Conservation (phyloP, 768 basidiomycete species). For the Russula ochroleuca region DNA sequence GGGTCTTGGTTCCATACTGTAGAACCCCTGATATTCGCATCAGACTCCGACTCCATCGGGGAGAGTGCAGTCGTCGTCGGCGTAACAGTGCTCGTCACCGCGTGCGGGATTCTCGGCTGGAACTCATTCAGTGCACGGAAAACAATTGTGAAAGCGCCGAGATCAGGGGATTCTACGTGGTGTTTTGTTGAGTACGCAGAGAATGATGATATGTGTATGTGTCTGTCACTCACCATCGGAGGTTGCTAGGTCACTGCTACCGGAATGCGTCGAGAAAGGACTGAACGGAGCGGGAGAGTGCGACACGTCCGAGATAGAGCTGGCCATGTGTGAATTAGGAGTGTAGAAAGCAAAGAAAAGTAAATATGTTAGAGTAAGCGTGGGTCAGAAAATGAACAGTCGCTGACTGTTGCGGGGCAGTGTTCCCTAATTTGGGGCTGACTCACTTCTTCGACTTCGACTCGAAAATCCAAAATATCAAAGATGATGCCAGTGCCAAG, state of each 20-base stretch:
- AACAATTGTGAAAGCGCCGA: constrained; percentile 67
- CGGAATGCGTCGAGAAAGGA: constrained; percentile 36
- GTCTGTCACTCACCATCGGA: constrained; percentile 35
- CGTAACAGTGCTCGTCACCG: constrained; percentile 27
- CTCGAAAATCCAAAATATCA: background rate
- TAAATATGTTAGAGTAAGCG: background rate
- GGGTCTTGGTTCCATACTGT: constrained; percentile 63
- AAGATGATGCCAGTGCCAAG: background rate
- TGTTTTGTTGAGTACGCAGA: background rate
- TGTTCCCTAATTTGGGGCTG: background rate
- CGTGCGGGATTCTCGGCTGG: constrained; percentile 38
- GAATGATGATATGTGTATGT: background rate
- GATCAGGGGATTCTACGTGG: constrained; percentile 57
- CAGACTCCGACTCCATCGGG: constrained; percentile 39
- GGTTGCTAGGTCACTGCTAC: constrained; percentile 35
- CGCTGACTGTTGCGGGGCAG: background rate
- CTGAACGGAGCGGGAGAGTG: constrained; percentile 38
- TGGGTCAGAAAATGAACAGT: background rate
- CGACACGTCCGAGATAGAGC: constrained; percentile 36
- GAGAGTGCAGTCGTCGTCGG: constrained; percentile 34
- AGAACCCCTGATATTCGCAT: constrained; percentile 42
- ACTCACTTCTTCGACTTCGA: background rate
- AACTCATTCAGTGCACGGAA: constrained; percentile 61
- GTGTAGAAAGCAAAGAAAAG: background rate
- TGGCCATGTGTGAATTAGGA: constrained; percentile 30